Evolutionary conservation across 1,284 basidiomycete genomes (phyloP).

Genomic region (Anthracocystis walkeri): DNA sequence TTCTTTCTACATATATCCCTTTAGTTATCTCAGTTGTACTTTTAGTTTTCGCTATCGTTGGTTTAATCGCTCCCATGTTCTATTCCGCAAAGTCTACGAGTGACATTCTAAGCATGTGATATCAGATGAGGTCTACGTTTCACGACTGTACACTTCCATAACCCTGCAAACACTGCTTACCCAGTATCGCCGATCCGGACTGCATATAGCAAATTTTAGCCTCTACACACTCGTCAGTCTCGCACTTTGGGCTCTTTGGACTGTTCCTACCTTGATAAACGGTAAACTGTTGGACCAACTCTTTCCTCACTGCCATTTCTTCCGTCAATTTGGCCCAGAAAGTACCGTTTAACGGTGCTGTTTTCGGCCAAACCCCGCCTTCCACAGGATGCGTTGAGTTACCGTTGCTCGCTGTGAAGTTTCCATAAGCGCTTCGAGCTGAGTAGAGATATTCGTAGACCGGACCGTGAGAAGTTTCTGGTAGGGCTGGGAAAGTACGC

Average conservation of each 20-base stretch:
- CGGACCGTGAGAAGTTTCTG: constrained; percentile 76
- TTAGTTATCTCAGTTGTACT: not conserved
- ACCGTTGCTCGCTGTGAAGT: constrained; percentile 70
- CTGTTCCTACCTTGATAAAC: constrained; percentile 80
- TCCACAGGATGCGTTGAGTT: constrained; percentile 21
- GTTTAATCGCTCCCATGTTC: not conserved
- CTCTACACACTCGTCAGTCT: constrained; percentile 73
- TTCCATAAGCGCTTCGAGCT: constrained; percentile 77
- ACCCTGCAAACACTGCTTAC: constrained; percentile 75
- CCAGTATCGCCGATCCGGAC: constrained; percentile 76
- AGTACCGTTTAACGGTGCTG: constrained; percentile 82
- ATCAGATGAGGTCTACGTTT: not conserved
- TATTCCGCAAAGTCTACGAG: not conserved
- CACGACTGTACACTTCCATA: constrained; percentile 77
- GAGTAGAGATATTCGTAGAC: constrained; percentile 79
- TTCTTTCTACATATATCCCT: not conserved
- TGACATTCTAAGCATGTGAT: not conserved
- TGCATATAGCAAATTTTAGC: constrained; percentile 85
- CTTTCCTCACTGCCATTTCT: constrained; percentile 76
- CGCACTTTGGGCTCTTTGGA: constrained; percentile 74
- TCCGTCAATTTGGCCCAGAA: constrained; percentile 86
- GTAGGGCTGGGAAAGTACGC: constrained; percentile 60
- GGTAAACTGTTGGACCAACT: constrained; percentile 78
- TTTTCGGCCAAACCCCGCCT: constrained; percentile 73
- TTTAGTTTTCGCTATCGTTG: constrained; percentile 6